A percentile compares a stretch with the other conserved stretches of the same genome.
phyloP scores from a whole-genome alignment of 106 monocot species.

The Gastrodia elata region DNA sequence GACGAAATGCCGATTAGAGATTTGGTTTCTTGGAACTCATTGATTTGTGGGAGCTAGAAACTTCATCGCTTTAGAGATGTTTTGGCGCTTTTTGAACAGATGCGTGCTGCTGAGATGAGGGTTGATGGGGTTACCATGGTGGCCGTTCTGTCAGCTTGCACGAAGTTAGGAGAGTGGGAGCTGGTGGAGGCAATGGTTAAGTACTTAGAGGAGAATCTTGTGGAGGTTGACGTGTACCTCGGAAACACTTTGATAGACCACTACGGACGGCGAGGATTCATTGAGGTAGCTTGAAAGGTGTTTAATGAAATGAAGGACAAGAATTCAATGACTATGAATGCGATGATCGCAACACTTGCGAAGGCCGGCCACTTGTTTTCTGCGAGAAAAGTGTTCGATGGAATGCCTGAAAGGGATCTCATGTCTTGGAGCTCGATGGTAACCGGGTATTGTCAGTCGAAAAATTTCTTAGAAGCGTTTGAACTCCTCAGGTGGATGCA shows the following conservation, averaged over 20 bases:
- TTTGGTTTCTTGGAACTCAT: conserved; percentile 41
- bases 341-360: conserved; percentile 28
- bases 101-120: conserved; percentile 16
- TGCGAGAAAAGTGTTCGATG: conserved; percentile 37
- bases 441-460: conserved; percentile 26
- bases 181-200: conserved; percentile 22
- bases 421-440: conserved; percentile 53
- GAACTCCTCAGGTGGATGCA: conserved; percentile 33
- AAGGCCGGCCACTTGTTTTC: conserved; percentile 25
- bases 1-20: conserved; percentile 38
- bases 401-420: conserved; percentile 23
- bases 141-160: conserved; percentile 33
- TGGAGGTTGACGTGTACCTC: conserved; percentile 35
- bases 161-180: conserved; percentile 30
- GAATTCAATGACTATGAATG: conserved; percentile 36
- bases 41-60: conserved; percentile 33
- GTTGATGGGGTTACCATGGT: conserved; percentile 42
- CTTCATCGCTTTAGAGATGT: conserved; percentile 15
- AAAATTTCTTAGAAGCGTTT: conserved; percentile 21
- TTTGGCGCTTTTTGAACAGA: conserved; percentile 20
- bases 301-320: conserved; percentile 30
- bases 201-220: conserved; percentile 21
- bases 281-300: conserved; percentile 22
- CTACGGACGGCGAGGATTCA: conserved; percentile 20
- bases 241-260: conserved; percentile 53